These are phyloP conservation scores for Nicotiana rustica DNA, from an alignment of 305 asterid genomes.

Conservation along the genomic window DNA sequence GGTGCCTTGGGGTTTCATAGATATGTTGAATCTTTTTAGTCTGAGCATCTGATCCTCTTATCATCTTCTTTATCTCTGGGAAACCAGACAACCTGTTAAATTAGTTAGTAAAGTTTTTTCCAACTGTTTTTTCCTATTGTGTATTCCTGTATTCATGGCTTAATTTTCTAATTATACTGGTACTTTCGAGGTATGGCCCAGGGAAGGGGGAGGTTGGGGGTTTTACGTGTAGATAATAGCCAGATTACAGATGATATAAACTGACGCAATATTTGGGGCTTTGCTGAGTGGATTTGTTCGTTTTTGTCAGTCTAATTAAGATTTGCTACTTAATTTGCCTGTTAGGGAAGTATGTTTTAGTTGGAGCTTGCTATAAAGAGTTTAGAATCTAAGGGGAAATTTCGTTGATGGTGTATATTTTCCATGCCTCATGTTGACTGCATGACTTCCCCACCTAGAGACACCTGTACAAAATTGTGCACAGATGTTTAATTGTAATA, in stretches of 20 bases:
- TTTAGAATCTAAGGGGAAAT: neutral
- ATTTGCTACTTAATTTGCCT: neutral
- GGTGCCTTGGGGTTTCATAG: constrained; percentile 15
- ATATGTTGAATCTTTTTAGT: neutral
- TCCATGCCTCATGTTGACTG: neutral
- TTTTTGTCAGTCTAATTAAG: neutral
- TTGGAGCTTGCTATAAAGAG: neutral
- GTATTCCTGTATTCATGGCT: neutral
- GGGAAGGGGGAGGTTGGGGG: neutral
- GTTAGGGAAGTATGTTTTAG: neutral
- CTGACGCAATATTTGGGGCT: neutral
- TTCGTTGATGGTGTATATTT: constrained; percentile 24
- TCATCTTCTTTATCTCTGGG: neutral
- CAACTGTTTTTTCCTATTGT: neutral
- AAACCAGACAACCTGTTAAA: neutral
- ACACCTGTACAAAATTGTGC: neutral
- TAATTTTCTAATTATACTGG: neutral
- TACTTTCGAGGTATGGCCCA: neutral
- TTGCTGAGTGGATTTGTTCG: neutral
- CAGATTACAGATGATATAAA: neutral
- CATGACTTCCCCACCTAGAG: constrained; percentile 9
- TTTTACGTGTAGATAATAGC: neutral
- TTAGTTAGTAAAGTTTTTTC: neutral
- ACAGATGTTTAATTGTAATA: neutral
- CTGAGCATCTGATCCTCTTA: neutral